These are phyloP conservation scores for Microthlaspi erraticum DNA, from an alignment of 345 rosid genomes.

Conservation along the genomic window DNA sequence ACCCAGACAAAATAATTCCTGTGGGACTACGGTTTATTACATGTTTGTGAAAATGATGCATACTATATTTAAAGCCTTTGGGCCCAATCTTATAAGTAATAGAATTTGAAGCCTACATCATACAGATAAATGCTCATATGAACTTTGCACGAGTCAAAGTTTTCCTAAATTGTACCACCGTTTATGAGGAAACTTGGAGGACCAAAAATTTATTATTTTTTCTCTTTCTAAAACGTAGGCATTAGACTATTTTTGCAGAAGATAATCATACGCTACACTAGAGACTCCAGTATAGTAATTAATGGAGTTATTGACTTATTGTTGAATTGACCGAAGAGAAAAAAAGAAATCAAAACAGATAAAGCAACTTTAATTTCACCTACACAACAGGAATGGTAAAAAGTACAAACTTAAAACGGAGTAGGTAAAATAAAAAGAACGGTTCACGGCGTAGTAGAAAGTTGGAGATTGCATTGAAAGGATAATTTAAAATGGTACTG, in stretches of 20 bases:
- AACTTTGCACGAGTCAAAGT: neutral
- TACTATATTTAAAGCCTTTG: conserved; percentile 2
- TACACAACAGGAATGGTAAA: neutral
- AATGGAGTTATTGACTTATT: neutral
- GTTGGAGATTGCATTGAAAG: conserved; percentile 35
- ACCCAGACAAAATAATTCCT: no score
- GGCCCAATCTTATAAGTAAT: neutral
- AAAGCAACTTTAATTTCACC: conserved; percentile 40
- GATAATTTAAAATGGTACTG: conserved; percentile 35
- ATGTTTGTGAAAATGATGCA: neutral
- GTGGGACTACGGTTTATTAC: no score
- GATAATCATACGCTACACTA: conserved; percentile 36
- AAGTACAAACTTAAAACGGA: neutral
- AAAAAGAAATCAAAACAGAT: neutral
- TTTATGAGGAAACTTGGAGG: neutral
- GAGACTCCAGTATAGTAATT: neutral
- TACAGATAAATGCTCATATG: neutral
- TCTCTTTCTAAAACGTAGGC: conserved; percentile 5
- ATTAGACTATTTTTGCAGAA: conserved; percentile 23
- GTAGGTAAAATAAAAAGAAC: neutral
- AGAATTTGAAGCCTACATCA: neutral
- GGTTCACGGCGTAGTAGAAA: conserved; percentile 31
- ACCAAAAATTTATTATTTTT: no score
- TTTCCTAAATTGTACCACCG: neutral
- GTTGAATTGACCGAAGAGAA: conserved; percentile 23